These are phyloP conservation scores for Fusarium mexicanum DNA, from an alignment of 2,329 filamentous ascomycete genomes.

Conservation along the genomic window DNA sequence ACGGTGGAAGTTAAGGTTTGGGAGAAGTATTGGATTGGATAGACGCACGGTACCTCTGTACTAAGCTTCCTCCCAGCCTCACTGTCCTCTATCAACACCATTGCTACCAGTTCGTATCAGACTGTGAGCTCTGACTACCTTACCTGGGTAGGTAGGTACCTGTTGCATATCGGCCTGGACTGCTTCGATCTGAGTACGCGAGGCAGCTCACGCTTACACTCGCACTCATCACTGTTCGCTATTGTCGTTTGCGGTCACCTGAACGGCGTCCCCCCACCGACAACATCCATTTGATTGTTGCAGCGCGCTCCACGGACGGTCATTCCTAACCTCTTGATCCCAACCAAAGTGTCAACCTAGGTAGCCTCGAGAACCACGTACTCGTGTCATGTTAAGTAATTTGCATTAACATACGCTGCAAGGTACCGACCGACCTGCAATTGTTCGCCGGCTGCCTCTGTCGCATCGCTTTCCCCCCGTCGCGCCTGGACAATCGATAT, in stretches of 20 bases:
- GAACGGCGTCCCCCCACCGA: not conserved
- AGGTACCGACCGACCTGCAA: constrained; percentile 1
- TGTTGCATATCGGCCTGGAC: not conserved
- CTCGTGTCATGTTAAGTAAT: constrained; percentile 17
- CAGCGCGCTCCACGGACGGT: constrained; percentile 13
- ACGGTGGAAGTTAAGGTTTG: not conserved
- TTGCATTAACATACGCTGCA: constrained; percentile 17
- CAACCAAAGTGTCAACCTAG: constrained; percentile 19
- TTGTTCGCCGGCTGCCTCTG: not conserved
- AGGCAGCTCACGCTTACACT: not conserved
- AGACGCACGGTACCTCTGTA: not conserved
- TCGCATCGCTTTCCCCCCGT: not conserved
- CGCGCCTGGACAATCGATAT: not conserved
- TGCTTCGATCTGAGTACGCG: not conserved
- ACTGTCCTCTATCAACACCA: constrained; percentile 1
- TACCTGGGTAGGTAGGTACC: no score
- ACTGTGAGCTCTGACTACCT: not conserved
- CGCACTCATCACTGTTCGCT: not conserved
- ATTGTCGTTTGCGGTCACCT: not conserved
- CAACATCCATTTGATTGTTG: not conserved
- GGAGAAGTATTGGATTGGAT: not conserved
- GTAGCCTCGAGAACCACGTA: constrained; percentile 8
- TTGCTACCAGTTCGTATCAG: not conserved
- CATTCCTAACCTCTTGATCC: constrained; percentile 39
- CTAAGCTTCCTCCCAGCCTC: constrained; percentile 14